Base-by-base conservation (phyloP, 2,329 filamentous ascomycete species). In the Curvularia sp. region DNA sequence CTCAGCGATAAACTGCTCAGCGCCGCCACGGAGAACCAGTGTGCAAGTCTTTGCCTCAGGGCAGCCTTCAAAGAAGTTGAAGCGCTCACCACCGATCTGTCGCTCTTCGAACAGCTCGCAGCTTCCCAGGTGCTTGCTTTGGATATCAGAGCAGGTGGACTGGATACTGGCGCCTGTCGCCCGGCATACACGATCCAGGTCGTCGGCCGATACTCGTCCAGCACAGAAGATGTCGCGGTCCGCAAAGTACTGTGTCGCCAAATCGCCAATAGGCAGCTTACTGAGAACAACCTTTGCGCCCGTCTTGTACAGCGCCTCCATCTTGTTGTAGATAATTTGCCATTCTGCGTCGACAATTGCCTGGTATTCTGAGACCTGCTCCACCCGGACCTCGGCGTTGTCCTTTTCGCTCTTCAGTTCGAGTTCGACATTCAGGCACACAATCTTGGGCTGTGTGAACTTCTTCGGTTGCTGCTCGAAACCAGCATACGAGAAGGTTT, bases 241-340 rank as follows among this genome's bases (percentile, higher is more conserved):
- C 67, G 95, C 95, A 75, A 99, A 99, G 83, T 89, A 97, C 71
- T 99, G 95, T 55, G 95, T 99, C 60, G 95, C 95, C 75, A 99
- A 82, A 83, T 99, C 95, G 74, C 95, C 95, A 74, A 99, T 98
- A 41, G 95, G 95, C 62, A 98, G 85, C 82, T 97, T 98, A 81
- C 92, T 97, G 57, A 99, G 88, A 42, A 99, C 93, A 51, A 99
- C 93, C 86, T 97, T 97, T 65, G 95, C 95, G 54, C 95, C 95
- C 5, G 94, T 97, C 80, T 94, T 89, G 85, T 94, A 87, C 53
- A 97, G 82, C 49, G 94, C 92, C 82, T 99, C 95, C 77, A 99
- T 91, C 85, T 99, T 99, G 84, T 97, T 94, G 87, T 90, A 98
- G 79, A 99, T 99, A 76, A 99, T 99, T 80, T 97, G 93, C 95